Conservation (phyloP, 2,329 filamentous ascomycete genomes). For the Cordyceps pruinosa region DNA sequence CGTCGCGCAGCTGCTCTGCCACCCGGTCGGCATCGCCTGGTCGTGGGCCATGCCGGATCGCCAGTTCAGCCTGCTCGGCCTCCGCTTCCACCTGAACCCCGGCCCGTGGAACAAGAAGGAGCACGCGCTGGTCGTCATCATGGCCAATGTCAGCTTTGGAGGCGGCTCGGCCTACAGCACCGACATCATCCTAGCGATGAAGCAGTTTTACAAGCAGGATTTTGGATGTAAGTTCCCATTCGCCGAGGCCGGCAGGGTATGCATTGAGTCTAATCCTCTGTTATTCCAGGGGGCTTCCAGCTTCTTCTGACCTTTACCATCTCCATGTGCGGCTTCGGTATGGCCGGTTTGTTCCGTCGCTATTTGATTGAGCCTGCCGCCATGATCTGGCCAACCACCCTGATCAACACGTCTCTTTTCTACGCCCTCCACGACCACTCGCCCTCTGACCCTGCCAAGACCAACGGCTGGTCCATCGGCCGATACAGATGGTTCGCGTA, state of each 20-base stretch:
- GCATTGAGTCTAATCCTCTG: slow-evolving; percentile 61
- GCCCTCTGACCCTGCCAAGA: slow-evolving; percentile 32
- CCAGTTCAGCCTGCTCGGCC: slow-evolving; percentile 18
- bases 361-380: slow-evolving; percentile 53
- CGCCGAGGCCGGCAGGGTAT: slow-evolving; percentile 38
- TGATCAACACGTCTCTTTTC: slow-evolving; percentile 41
- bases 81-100: slow-evolving; percentile 28
- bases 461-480: slow-evolving; percentile 39
- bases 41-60: slow-evolving; percentile 32
- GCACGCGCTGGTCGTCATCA: slow-evolving; percentile 38
- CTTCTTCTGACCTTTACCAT: slow-evolving; percentile 31
- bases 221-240: slow-evolving; percentile 20
- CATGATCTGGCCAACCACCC: slow-evolving; percentile 54
- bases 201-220: slow-evolving; percentile 32
- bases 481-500: slow-evolving; percentile 40
- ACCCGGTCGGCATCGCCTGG: slow-evolving; percentile 33
- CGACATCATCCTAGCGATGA: slow-evolving; percentile 37
- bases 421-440: slow-evolving; percentile 36
- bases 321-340: slow-evolving; percentile 32
- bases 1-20: slow-evolving; percentile 38
- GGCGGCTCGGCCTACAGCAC: slow-evolving; percentile 35
- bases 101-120: slow-evolving; percentile 42
- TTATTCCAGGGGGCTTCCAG: slow-evolving; percentile 39
- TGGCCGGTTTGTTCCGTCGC: slow-evolving; percentile 41
- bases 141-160: slow-evolving; percentile 41